Evolutionary conservation across 305 asterid species (phyloP).

Genomic region (Fraxinus dipetala): DNA sequence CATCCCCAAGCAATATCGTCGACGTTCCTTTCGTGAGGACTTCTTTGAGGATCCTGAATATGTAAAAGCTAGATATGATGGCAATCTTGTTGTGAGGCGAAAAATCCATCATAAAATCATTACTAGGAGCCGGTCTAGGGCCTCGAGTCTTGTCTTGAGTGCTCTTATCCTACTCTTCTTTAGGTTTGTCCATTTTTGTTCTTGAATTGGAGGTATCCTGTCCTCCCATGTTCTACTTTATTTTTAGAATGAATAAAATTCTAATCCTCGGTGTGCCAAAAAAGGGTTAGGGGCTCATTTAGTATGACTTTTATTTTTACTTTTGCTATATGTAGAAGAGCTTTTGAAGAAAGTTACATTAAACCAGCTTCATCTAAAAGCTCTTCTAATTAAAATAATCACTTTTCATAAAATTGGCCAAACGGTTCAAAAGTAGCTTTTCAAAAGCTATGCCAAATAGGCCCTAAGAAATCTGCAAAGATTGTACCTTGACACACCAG

Average conservation of each 20-base stretch:
- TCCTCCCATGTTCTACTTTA: neutral
- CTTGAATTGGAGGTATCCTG: neutral
- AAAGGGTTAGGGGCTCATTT: too few species aligned
- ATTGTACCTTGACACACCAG: slow-evolving; percentile 47
- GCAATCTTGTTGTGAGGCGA: neutral
- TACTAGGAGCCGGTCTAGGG: neutral
- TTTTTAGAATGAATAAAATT: neutral
- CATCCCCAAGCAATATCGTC: neutral
- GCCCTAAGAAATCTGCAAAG: neutral
- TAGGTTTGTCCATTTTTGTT: neutral
- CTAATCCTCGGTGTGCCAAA: neutral
- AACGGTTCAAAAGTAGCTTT: neutral
- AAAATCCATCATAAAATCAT: neutral
- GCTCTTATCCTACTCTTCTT: neutral
- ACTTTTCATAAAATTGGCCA: neutral
- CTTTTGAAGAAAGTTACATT: too few species aligned
- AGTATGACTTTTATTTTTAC: too few species aligned
- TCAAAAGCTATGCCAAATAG: neutral
- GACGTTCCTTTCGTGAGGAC: neutral
- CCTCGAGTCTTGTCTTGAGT: neutral
- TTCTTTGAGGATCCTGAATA: neutral
- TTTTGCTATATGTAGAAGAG: too few species aligned
- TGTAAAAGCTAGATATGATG: neutral
- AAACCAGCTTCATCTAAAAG: too few species aligned
- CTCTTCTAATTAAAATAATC: neutral